phyloP scores from a whole-genome alignment of 257 asterid genomes.

The Nicotiana attenuata region DNA sequence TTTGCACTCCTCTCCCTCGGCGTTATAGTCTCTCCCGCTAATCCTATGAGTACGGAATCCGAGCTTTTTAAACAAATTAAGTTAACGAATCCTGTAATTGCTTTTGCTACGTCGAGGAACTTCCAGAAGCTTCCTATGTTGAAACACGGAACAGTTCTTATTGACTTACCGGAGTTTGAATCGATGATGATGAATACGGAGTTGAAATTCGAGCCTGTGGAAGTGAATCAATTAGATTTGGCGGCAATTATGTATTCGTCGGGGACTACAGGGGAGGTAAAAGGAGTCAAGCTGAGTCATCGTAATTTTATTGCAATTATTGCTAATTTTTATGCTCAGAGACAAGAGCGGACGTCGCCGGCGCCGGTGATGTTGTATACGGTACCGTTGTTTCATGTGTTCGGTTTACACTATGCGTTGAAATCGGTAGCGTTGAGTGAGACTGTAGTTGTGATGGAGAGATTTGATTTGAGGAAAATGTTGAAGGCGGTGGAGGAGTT shows the following conservation, averaged over 20 bases:
- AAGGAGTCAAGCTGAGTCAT: constrained; percentile 50
- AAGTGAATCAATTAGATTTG: constrained; percentile 37
- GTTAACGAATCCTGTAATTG: constrained; percentile 33
- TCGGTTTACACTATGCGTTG: constrained; percentile 32
- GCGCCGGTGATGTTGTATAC: constrained; percentile 26
- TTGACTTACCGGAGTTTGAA: constrained; percentile 43
- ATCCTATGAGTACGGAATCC: constrained; percentile 29
- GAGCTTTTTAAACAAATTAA: constrained; percentile 30
- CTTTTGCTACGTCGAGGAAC: constrained; percentile 37
- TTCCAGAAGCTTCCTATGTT: constrained; percentile 28
- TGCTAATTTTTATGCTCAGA: constrained; percentile 16
- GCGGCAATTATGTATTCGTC: constrained; percentile 62
- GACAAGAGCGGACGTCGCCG: constrained; percentile 19
- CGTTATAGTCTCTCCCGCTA: constrained; percentile 33
- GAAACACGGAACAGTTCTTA: constrained; percentile 17
- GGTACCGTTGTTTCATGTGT: constrained; percentile 48
- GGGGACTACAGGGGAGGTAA: constrained; percentile 60
- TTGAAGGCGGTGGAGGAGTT: constrained; percentile 40
- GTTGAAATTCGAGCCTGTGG: constrained; percentile 4
- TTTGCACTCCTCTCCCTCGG: constrained; percentile 47
- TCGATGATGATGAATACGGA: constrained; percentile 19
- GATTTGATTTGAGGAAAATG: constrained; percentile 43
- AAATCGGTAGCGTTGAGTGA: constrained; percentile 49
- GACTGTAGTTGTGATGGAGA: constrained; percentile 44
- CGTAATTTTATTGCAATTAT: constrained; percentile 40